Evolutionary conservation across 1,139 yeast genomes (phyloP), one percentile per base, ranked within the genome.

Genomic region (Nadsonia starkeyi-henricii): DNA sequence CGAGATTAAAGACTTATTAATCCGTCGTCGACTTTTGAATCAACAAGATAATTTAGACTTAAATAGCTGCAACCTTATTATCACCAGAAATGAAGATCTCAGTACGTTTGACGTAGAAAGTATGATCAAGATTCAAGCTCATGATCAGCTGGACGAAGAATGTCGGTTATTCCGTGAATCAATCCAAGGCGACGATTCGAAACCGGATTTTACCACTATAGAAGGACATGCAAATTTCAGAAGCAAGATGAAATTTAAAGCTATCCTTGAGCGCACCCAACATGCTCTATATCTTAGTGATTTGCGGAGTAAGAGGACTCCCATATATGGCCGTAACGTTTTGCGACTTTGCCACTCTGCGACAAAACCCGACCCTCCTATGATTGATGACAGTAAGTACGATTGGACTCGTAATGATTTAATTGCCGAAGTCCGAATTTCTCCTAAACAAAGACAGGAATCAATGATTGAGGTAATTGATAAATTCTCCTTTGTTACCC

Each of bases 401-500:
- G 54, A 56, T 42, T 59, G 63, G 63, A 50, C 49, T 12, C 42
- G 49, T 8, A 45, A 65, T 21, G 50, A 49, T 17, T 45, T 51
- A 9, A 57, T 65, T 50, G 57, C 58, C 5, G 60, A 63, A 8
- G 59, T 78, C 56, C 66, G 71, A 18, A 58, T 70, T 43, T 57
- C 74, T 0, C 59, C 77, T 21, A 62, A 67, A 1, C 66, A 70
- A 23, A 65, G 85, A 41, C 75, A 72, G 2, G 66, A 61, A 15
- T 49, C 50, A 1, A 66, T 76, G 76, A 55, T 64, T 15, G 80
- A 77, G 33, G 64, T 71, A 0, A 73, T 91, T 51, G 88, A 85
- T 43, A 78, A 82, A 54, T 93, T 73, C 63, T 85, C 95, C 0
- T 93, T 86, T 54, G 75, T 91, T 2, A 91, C 98, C 0, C 98